Evolutionary conservation across 2,329 filamentous ascomycete species (phyloP).

Genomic region (Sclerotinia glacialis): DNA sequence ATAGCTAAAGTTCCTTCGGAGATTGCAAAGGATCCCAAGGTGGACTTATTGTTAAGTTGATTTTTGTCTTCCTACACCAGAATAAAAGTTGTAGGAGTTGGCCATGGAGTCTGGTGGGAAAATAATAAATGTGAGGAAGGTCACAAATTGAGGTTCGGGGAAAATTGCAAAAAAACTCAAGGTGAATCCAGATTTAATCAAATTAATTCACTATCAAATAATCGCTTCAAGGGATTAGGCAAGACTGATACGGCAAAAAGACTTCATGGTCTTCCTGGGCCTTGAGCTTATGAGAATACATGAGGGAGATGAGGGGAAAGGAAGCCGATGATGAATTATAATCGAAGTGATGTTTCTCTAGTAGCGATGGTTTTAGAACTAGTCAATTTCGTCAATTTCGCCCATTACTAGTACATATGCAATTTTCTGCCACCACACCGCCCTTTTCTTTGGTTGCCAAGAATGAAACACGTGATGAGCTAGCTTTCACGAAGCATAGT

Average conservation of each 20-base stretch:
- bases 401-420: neutral
- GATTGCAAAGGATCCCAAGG: constrained; percentile 45
- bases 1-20: constrained; percentile 18
- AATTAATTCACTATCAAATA: constrained; percentile 12
- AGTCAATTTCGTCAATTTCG: neutral
- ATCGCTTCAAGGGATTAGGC: constrained; percentile 17
- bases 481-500: too few relatives aligned
- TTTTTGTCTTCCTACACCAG: constrained; percentile 18
- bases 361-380: neutral
- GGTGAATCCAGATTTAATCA: constrained; percentile 6
- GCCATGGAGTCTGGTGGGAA: constrained; percentile 21
- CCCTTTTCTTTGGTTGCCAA: neutral
- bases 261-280: constrained; percentile 19
- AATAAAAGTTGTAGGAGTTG: constrained; percentile 19
- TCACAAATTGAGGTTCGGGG: constrained; percentile 13
- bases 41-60: constrained; percentile 55
- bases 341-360: constrained; percentile 7
- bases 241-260: constrained; percentile 21
- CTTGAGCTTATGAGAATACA: constrained; percentile 20
- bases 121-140: constrained; percentile 19
- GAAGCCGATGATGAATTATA: constrained; percentile 6
- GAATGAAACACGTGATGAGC: neutral
- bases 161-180: neutral
- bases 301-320: constrained; percentile 14
- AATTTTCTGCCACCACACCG: constrained; percentile 15